A percentile compares a stretch with the other conserved stretches of the same genome.
Conservation (phyloP, 331 rosid genomes). For the Stylosanthes scabra region DNA sequence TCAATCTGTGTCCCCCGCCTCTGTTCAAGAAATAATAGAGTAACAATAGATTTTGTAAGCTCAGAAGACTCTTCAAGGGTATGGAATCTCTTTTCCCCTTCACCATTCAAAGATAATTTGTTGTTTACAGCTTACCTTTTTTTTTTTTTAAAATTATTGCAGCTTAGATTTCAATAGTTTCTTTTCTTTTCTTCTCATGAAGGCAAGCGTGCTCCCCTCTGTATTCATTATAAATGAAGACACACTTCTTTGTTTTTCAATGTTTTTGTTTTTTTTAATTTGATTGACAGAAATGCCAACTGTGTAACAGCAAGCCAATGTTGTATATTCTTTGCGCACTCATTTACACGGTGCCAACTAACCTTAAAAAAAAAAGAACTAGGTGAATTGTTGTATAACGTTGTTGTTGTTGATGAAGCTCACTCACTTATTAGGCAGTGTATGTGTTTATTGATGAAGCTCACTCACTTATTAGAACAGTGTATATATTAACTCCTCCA, state of each 20-base stretch:
- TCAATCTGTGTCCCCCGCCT: conserved; percentile 87
- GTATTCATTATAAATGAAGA: conserved; percentile 58
- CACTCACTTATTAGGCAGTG: too few relatives aligned
- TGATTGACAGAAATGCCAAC: conserved; percentile 80
- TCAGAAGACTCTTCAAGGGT: neutral
- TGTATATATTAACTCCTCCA: too few relatives aligned
- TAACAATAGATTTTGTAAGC: neutral
- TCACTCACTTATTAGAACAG: too few relatives aligned
- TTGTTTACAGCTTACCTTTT: too few relatives aligned
- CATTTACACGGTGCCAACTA: conserved; percentile 66
- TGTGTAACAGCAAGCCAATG: conserved; percentile 45
- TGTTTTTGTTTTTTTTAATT: conserved; percentile 34
- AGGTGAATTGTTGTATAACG: conserved; percentile 28
- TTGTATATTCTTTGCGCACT: conserved; percentile 64
- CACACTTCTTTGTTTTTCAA: conserved; percentile 22
- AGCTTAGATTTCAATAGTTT: conserved; percentile 50
- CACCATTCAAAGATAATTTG: neutral
- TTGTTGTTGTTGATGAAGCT: too few relatives aligned
- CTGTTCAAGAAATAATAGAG: conserved; percentile 32
- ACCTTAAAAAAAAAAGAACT: neutral
- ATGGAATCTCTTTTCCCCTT: too few relatives aligned
- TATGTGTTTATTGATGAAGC: too few relatives aligned
- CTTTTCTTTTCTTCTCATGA: conserved; percentile 53
- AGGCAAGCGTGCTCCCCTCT: conserved; percentile 59
- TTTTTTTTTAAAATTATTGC: too few relatives aligned